Conservation (phyloP, 2,329 filamentous ascomycete species). For the Diaporthe destruens region DNA sequence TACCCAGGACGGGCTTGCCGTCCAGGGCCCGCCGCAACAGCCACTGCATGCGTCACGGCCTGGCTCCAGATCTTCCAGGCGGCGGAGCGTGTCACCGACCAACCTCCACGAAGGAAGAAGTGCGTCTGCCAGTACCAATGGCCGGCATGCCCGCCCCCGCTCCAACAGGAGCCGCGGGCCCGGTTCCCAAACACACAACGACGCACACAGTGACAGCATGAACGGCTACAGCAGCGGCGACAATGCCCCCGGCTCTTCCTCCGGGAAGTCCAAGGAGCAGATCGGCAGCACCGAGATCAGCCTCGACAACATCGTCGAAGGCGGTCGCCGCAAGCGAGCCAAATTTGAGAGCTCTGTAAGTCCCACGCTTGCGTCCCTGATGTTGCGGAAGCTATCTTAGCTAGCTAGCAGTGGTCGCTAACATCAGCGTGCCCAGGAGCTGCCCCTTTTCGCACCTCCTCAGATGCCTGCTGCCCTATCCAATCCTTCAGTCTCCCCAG, state of each 20-base stretch:
- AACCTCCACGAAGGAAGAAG: constrained; percentile 79
- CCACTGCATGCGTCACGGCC: constrained; percentile 75
- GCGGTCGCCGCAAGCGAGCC: constrained; percentile 92
- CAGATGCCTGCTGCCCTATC: constrained; percentile 95
- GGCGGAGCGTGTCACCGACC: constrained; percentile 83
- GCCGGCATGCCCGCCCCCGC: constrained; percentile 77
- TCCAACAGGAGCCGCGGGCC: constrained; percentile 75
- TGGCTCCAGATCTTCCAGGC: constrained; percentile 76
- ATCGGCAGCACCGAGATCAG: constrained; percentile 97
- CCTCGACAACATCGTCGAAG: constrained; percentile 97
- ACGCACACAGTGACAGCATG: constrained; percentile 73
- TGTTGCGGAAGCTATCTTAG: not conserved
- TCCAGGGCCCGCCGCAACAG: constrained; percentile 63
- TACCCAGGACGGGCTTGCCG: constrained; percentile 65
- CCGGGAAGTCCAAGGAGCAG: constrained; percentile 84
- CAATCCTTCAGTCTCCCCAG: constrained; percentile 96
- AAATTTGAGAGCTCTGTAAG: constrained; percentile 98
- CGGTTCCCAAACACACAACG: constrained; percentile 62
- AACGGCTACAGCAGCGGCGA: constrained; percentile 91
- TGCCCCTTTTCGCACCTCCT: constrained; percentile 93
- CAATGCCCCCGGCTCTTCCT: constrained; percentile 80
- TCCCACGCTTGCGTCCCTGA: constrained; percentile 45
- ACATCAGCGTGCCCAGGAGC: constrained; percentile 72
- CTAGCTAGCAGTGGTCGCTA: constrained; percentile 35
- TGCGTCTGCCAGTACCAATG: constrained; percentile 73